Evolutionary conservation across 805 yeast species (phyloP), one percentile per base, ranked within the genome.

Genomic region (Yamadazyma olivae): DNA sequence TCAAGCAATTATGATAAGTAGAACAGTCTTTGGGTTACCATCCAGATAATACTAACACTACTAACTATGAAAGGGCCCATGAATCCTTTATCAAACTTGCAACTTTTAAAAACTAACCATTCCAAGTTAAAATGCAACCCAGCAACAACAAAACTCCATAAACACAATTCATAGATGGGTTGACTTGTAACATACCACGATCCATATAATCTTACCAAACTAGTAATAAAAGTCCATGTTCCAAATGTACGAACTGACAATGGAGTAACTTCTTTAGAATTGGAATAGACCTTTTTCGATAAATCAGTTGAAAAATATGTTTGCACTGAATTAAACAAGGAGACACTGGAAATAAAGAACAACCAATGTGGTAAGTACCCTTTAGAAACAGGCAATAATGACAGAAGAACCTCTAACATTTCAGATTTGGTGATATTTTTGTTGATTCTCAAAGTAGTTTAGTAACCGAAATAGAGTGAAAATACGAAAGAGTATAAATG

Each of bases 201-300:
- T 38, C 95, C 96, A 57, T 85, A 88, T 45, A 81, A 72, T 55
- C 99, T 78, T 32, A 93, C 81, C 20, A 91, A 70, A 2, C 95
- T 77, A 2, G 96, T 81, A 49, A 90, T 73, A 26, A 90, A 68
- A 0, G 99, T 93, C 99, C 99, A 93, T 0, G 99, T 93, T 22
- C 99, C 99, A 59, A 93, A 93, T 0, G 99, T 91, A 51, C 99
- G 77, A n/a, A 96, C 96, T 49, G 93, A 79, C 46, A 93, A 69
- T 10, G 65, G 59, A 5, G 70, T 64, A 9, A 67, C 67, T 36
- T 65, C 66, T n/a, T 35, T 28, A 3, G 51, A 43, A 9, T 44
- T 36, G 6, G 46, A 39, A 56, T 93, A 93, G 6, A 93, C 97
- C 45, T 79, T 72, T 48, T 83, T 78, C 2, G 96, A 85, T 36